Evolutionary conservation across 2,329 filamentous ascomycete species (phyloP).

Genomic region (Fusarium sp.): DNA sequence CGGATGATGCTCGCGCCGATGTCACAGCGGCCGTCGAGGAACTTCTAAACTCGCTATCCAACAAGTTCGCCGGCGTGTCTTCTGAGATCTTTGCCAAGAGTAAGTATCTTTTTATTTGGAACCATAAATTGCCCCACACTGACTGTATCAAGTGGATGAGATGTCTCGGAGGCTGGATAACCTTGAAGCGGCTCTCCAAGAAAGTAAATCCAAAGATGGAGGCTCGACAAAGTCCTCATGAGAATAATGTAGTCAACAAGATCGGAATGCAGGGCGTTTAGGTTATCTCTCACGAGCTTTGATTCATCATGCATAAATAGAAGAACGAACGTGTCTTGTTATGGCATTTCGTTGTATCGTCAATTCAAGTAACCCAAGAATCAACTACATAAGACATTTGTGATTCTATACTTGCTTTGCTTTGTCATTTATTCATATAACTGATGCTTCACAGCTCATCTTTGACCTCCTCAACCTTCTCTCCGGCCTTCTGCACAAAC

Average conservation of each 20-base stretch:
- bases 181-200: slow-evolving; percentile 80
- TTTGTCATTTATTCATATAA: slow-evolving; percentile 17
- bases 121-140: slow-evolving; percentile 17
- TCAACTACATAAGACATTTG: slow-evolving; percentile 36
- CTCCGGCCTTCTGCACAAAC: slow-evolving; percentile 76
- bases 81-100: slow-evolving; percentile 91
- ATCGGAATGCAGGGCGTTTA: slow-evolving; percentile 25
- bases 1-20: slow-evolving; percentile 70
- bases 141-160: slow-evolving; percentile 81
- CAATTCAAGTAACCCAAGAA: slow-evolving; percentile 39
- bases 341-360: slow-evolving; percentile 39
- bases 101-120: slow-evolving; percentile 62
- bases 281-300: slow-evolving; percentile 32
- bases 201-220: slow-evolving; percentile 64
- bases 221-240: slow-evolving; percentile 55
- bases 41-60: slow-evolving; percentile 84
- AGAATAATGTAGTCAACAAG: background rate
- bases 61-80: slow-evolving; percentile 88
- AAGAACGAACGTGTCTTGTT: slow-evolving; percentile 18
- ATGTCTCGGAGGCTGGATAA: slow-evolving; percentile 91
- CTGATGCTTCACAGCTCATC: slow-evolving; percentile 55
- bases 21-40: slow-evolving; percentile 88
- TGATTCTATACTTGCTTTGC: slow-evolving; percentile 28
- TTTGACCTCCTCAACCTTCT: slow-evolving; percentile 73
- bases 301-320: slow-evolving; percentile 29